Percentiles rank a stretch among this genome's conserved stretches.
phyloP scores from a whole-genome alignment of 768 basidiomycete species.

The Hemileccinum impolitum region DNA sequence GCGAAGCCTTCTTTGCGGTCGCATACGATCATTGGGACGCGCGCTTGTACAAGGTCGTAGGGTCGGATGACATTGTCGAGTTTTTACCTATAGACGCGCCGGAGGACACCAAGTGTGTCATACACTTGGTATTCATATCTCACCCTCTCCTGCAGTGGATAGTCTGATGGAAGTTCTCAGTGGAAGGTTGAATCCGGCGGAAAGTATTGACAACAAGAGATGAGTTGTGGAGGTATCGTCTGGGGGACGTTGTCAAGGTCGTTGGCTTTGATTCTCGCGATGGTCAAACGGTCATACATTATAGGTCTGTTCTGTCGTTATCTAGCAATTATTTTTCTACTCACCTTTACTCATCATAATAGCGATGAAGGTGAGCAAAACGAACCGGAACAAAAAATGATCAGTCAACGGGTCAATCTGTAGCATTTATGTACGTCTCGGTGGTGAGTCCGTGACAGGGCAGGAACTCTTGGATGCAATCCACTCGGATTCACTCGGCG shows the following conservation, averaged over 20 bases:
- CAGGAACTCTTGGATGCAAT: conserved; percentile 18
- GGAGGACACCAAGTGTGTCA: conserved; percentile 19
- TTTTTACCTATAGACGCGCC: conserved; percentile 17
- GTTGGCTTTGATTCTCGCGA: not conserved
- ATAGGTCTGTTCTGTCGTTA: conserved; percentile 15
- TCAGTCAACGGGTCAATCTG: not conserved
- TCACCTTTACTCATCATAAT: not conserved
- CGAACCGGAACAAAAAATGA: not conserved
- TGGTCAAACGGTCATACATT: conserved; percentile 1
- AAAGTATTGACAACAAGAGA: not conserved
- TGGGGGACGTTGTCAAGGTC: not conserved
- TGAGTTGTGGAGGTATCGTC: not conserved
- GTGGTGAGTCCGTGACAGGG: conserved; percentile 20
- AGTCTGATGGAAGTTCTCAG: not conserved
- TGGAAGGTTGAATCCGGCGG: not conserved
- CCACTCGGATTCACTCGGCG: conserved; percentile 11
- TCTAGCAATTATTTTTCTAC: not conserved
- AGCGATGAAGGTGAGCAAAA: conserved; percentile 21
- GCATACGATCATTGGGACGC: conserved; percentile 22
- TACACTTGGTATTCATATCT: conserved; percentile 14
- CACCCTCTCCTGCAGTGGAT: not conserved
- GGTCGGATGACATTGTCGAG: conserved; percentile 24
- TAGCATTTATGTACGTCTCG: conserved; percentile 18
- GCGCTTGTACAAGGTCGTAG: conserved; percentile 20
- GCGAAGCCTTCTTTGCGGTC: conserved; percentile 21